Evolutionary conservation across 495 filamentous ascomycete species (phyloP).

Genomic region (Aspergillus baeticus): DNA sequence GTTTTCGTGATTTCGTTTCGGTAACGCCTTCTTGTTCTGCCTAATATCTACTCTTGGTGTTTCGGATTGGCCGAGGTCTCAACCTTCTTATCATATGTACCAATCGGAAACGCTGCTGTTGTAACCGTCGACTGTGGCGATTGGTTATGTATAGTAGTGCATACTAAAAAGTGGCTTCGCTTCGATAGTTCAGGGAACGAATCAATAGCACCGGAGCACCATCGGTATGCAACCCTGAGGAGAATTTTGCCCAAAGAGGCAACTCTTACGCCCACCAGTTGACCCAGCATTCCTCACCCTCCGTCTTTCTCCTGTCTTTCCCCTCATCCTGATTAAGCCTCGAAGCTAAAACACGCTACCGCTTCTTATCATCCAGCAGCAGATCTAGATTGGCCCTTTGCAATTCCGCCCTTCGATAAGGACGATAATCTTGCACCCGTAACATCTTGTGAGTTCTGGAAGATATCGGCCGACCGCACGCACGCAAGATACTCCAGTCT

Average conservation of each 20-base stretch:
- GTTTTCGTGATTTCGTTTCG: neutral
- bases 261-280: neutral
- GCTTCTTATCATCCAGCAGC: slow-evolving; percentile 9
- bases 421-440: neutral
- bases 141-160: too few relatives aligned
- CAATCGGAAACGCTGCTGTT: too few relatives aligned
- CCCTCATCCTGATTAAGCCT: neutral
- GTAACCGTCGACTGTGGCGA: too few relatives aligned
- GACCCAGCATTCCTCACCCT: neutral
- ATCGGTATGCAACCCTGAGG: too few relatives aligned
- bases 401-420: neutral
- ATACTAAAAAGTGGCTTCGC: too few relatives aligned
- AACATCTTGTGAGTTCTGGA: too few relatives aligned
- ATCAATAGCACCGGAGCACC: too few relatives aligned
- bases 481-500: too few relatives aligned
- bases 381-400: slow-evolving; percentile 29
- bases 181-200: too few relatives aligned
- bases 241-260: too few relatives aligned
- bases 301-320: neutral
- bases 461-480: too few relatives aligned
- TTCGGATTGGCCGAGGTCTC: neutral
- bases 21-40: slow-evolving; percentile 12
- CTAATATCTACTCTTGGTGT: neutral
- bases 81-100: too few relatives aligned
- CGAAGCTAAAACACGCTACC: slow-evolving; percentile 2